These are phyloP conservation scores for Saturnispora besseyi DNA, from an alignment of 805 yeast species.

Conservation along the genomic window DNA sequence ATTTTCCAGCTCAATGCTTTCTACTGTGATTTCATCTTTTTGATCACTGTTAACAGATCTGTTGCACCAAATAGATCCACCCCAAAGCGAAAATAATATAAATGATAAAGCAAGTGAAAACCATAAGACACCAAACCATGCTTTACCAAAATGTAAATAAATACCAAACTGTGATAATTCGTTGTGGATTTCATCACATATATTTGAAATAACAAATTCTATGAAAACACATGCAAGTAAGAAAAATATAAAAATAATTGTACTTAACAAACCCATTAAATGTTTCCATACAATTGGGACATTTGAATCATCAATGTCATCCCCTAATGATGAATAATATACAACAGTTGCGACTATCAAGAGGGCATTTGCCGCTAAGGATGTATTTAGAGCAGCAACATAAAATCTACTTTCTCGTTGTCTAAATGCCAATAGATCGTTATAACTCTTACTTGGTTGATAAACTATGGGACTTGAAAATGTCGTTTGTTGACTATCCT, in stretches of 20 bases:
- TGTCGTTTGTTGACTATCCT: not conserved
- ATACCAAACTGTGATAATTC: slow-evolving; percentile 42
- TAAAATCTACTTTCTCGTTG: slow-evolving; percentile 20
- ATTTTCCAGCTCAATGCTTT: not conserved
- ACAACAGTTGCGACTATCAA: slow-evolving; percentile 26
- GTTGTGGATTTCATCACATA: slow-evolving; percentile 22
- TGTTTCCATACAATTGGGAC: slow-evolving; percentile 31
- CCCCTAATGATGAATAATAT: slow-evolving; percentile 31
- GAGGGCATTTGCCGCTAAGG: slow-evolving; percentile 25
- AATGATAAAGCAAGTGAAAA: slow-evolving; percentile 31
- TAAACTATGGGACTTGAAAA: slow-evolving; percentile 10
- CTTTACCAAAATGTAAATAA: slow-evolving; percentile 31
- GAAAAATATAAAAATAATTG: not conserved
- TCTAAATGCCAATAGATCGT: slow-evolving; percentile 15
- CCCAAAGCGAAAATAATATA: slow-evolving; percentile 25
- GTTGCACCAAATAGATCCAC: slow-evolving; percentile 46
- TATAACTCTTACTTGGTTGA: slow-evolving; percentile 21
- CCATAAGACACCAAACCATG: slow-evolving; percentile 31
- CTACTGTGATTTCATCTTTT: not conserved
- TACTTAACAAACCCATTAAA: slow-evolving; percentile 25
- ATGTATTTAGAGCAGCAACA: slow-evolving; percentile 25
- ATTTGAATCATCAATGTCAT: slow-evolving; percentile 26
- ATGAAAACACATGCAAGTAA: slow-evolving; percentile 26
- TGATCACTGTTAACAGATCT: slow-evolving; percentile 27
- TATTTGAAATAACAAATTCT: slow-evolving; percentile 19